Evolutionary conservation across 2,329 filamentous ascomycete species (phyloP).

Genomic region (Alternaria sp.): DNA sequence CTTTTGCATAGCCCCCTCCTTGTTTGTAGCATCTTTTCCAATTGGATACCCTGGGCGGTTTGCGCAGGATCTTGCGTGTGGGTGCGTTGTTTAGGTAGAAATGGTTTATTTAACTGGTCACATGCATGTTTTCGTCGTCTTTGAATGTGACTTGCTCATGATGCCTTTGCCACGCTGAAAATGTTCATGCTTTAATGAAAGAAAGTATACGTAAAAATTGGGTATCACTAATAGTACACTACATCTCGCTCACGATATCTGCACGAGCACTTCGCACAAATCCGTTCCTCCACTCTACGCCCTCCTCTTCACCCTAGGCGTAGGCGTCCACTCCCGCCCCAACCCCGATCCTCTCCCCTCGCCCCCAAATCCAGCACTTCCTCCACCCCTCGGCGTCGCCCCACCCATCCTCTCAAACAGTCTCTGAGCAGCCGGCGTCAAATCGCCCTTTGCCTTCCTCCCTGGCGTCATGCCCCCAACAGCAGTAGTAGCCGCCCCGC

Average conservation of each 20-base stretch:
- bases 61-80: neutral
- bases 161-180: no score
- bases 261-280: slow-evolving; percentile 37
- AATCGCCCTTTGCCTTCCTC: slow-evolving; percentile 61
- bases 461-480: slow-evolving; percentile 26
- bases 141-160: neutral
- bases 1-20: neutral
- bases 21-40: neutral
- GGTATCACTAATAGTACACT: neutral
- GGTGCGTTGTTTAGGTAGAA: neutral
- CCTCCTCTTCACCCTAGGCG: slow-evolving; percentile 24
- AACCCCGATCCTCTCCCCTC: slow-evolving; percentile 1
- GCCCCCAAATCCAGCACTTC: slow-evolving; percentile 27
- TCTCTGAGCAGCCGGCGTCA: slow-evolving; percentile 74
- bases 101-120: neutral
- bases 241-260: neutral
- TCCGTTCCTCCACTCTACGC: neutral
- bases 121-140: neutral
- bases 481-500: slow-evolving; percentile 62
- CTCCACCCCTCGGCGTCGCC: slow-evolving; percentile 28
- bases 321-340: slow-evolving; percentile 40
- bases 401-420: slow-evolving; percentile 51
- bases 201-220: neutral
- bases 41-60: neutral
- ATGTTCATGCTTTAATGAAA: neutral